phyloP scores from a whole-genome alignment of 164 flowering plant species.

The Umbellularia californica region DNA sequence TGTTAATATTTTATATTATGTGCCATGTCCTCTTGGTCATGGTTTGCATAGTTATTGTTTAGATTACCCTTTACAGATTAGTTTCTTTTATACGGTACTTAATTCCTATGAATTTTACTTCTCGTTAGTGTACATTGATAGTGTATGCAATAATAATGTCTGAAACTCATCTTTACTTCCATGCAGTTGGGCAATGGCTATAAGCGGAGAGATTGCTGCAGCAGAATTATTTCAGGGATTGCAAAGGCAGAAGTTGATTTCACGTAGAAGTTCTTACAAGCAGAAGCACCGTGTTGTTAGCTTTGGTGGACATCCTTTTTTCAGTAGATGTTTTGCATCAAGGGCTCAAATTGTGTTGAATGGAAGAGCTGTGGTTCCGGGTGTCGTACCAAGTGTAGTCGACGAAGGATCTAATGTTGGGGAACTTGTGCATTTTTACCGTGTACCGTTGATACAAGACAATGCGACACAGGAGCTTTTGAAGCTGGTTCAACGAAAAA shows the following conservation, averaged over 20 bases:
- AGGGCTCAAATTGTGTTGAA: constrained; percentile 2
- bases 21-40: too few species aligned
- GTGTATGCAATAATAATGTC: neutral
- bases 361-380: constrained; percentile 47
- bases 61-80: too few species aligned
- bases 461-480: constrained; percentile 68
- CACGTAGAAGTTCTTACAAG: neutral
- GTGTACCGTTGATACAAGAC: constrained; percentile 63
- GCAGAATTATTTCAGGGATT: neutral
- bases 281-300: neutral
- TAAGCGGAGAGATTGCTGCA: neutral
- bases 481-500: constrained; percentile 50
- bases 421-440: constrained; percentile 60
- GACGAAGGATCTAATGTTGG: constrained; percentile 28
- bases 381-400: constrained; percentile 22
- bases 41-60: too few species aligned
- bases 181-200: constrained; percentile 1
- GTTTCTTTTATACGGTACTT: too few species aligned
- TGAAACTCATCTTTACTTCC: neutral
- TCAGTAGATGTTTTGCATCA: neutral
- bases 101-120: neutral
- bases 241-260: constrained; percentile 2
- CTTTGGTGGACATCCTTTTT: neutral
- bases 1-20: too few species aligned
- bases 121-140: neutral